A percentile compares a stretch with the other conserved stretches of the same genome.
Evolutionary conservation across 2,329 filamentous ascomycete species (phyloP).

Genomic region (Aureobasidium vineae): DNA sequence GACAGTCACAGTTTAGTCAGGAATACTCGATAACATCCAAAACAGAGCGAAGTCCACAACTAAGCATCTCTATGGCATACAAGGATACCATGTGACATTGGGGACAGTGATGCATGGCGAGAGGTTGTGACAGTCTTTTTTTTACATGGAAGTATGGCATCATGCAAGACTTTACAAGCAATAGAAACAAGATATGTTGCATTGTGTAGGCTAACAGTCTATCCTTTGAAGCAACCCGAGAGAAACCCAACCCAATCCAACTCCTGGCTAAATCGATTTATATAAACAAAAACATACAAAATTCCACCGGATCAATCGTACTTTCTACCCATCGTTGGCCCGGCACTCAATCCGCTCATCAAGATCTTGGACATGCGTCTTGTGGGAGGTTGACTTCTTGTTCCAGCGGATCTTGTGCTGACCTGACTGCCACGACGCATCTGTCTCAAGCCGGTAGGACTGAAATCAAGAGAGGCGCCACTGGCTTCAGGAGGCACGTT

Average conservation of each 20-base stretch:
- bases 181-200: background rate
- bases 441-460: slow-evolving; percentile 9
- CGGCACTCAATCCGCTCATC: slow-evolving; percentile 34
- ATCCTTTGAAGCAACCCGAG: background rate
- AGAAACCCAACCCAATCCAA: background rate
- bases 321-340: slow-evolving; percentile 35
- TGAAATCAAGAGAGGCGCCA: slow-evolving; percentile 18
- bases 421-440: slow-evolving; percentile 24
- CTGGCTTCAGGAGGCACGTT: slow-evolving; percentile 10
- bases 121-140: too few species aligned
- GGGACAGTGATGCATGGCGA: too few species aligned
- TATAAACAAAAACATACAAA: background rate
- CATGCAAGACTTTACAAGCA: too few species aligned
- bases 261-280: slow-evolving; percentile 16
- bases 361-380: slow-evolving; percentile 27
- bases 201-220: background rate
- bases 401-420: slow-evolving; percentile 22
- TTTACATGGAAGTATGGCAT: too few species aligned
- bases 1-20: background rate
- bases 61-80: too few species aligned
- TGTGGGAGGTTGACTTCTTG: slow-evolving; percentile 12
- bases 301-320: slow-evolving; percentile 22
- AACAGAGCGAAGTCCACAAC: too few species aligned
- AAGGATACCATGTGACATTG: too few species aligned
- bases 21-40: too few species aligned